Conservation (phyloP, 257 asterid genomes). For the Knoxia roxburghii region DNA sequence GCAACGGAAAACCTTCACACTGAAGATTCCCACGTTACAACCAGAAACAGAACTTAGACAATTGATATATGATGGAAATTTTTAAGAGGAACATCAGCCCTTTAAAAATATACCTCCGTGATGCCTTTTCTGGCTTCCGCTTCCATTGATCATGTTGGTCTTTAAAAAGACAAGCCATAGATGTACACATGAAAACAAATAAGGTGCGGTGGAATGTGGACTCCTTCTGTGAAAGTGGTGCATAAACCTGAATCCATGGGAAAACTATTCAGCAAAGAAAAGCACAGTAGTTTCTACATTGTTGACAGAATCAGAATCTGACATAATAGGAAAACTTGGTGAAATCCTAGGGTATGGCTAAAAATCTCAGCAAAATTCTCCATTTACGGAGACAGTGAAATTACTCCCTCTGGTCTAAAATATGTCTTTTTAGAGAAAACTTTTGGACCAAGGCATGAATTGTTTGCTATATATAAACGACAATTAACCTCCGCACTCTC, state of each 20-base stretch:
- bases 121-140: constrained; percentile 45
- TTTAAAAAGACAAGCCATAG: constrained; percentile 77
- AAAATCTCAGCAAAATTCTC: background rate
- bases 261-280: constrained; percentile 1
- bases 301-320: background rate
- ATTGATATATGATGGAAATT: background rate
- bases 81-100: background rate
- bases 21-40: constrained; percentile 19
- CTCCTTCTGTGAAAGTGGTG: constrained; percentile 65
- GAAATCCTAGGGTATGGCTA: background rate
- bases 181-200: constrained; percentile 73
- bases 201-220: constrained; percentile 75
- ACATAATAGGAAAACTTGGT: background rate
- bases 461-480: too few relatives aligned
- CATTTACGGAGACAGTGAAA: too few relatives aligned
- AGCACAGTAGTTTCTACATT: background rate
- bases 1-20: constrained; percentile 84
- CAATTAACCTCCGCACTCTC: too few relatives aligned
- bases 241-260: constrained; percentile 56
- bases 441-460: too few relatives aligned
- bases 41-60: constrained; percentile 15
- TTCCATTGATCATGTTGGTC: constrained; percentile 97
- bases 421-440: too few relatives aligned
- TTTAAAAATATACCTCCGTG: constrained; percentile 49
- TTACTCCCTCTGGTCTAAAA: too few relatives aligned